Evolutionary conservation across 768 basidiomycete species (phyloP), one percentile per base, ranked within the genome.

Genomic region (Lenzites betulinus): DNA sequence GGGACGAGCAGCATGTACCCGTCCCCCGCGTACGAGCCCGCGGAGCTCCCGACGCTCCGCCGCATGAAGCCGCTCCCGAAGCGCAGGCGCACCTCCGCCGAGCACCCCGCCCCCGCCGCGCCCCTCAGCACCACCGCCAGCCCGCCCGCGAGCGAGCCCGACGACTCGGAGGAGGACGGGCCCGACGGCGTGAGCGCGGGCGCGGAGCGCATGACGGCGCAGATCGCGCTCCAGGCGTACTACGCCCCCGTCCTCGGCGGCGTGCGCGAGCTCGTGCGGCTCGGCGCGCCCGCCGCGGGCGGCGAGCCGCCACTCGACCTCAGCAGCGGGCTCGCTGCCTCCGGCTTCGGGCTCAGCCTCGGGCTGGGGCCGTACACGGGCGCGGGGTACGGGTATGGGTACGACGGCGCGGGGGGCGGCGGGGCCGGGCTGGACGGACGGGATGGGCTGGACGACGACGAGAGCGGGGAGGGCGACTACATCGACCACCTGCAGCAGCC

Each of bases 41-140:
- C 86, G 64, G 86, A 88, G 68, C 82, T 86, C 70, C 82, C 83
- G 43, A 72, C 82, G 39, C 44, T 85, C 53, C 80, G 90, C 65
- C 78, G 85, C 63, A 81, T 91, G 67, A 92, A 90, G 70, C 90
- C 91, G 41, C 79, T 91, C 42, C 90, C 91, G 26, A 91, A 90
- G 76, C 83, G 90, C 65, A 81, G 86, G 62, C 83, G 87, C 61
- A 86, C 83, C 25, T 77, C 79, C 30, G 51, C 58, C 15, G 53
- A 50, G 42, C 65, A 67, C 48, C 54, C 16, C 54, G 44, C 38
- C 46, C 46, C 26, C 46, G 44, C 20, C 44, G 22, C 20, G 22
- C 12, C 12, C 43, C 20, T n/a, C 43, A n/a, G 3, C 8, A 8
- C 44, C 41, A 35, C 50, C 42, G 50, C 59, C 44, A 36, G 57